Evolutionary conservation across 164 flowering plant species (phyloP), one percentile per base, ranked within the genome.

Genomic region (Dillenia suffruticosa): DNA sequence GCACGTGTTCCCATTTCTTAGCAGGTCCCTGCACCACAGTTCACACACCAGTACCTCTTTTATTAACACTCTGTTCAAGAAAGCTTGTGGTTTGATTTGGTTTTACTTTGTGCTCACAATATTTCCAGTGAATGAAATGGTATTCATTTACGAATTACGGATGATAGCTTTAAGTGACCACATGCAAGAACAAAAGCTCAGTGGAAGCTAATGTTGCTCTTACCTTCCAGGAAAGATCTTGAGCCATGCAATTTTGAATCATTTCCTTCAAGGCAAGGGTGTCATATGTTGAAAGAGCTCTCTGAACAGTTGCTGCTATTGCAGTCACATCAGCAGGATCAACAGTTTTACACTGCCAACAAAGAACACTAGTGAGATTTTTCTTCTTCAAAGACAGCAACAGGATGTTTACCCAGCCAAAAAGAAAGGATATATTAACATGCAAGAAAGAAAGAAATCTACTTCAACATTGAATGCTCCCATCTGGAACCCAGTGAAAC

Each of bases 171-270:
- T 32, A 32, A 5, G 6, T 32, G 0, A 32, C 40, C 40, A 13
- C 48, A 57, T 14, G 13, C 53, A 57, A 7, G 53, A 10, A 6
- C n/a, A 26, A 8, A 16, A 43, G 48, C 3, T 12, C 24, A 9
- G 22, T 44, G 2, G 10, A 19, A 43, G 19, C 15, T 5, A 22
- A 17, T 2, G 46, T 64, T 16, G 15, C 56, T 48, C 77, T 61
- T 32, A 89, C 98, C 98, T 91, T 94, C 98, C 98, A 94, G 44
- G 98, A 94, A 40, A 91, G 82, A 60, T 94, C 98, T 69, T 87
- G 93, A 51, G 91, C 87, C 97, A 94, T 94, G 79, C 93, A 80
- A 52, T 88, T 94, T 51, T 69, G 51, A 8, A 91, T 76, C 86
- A 94, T 94, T 71, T 91, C 88, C 5, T 56, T 65, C 9, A 82